A percentile compares a stretch with the other conserved stretches of the same genome.
Evolutionary conservation across 768 basidiomycete species (phyloP).

Genomic region (Mycena kentingensis): DNA sequence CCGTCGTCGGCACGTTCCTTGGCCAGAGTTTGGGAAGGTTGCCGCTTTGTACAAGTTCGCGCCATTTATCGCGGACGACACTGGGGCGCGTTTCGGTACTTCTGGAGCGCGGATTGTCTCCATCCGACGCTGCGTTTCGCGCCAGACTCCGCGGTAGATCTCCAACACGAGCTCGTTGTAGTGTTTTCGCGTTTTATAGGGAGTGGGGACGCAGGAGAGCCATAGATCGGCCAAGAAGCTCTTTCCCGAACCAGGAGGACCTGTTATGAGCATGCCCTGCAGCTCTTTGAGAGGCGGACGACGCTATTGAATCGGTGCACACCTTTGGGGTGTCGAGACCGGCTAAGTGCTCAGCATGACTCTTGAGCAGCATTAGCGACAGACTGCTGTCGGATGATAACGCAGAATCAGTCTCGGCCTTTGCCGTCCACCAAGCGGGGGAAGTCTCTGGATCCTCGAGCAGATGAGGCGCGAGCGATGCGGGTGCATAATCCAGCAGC

Average conservation of each 20-base stretch:
- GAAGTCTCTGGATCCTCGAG: conserved; percentile 27
- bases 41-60: conserved; percentile 34
- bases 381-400: conserved; percentile 1
- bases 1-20: conserved; percentile 22
- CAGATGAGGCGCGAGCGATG: conserved; percentile 36
- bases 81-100: conserved; percentile 26
- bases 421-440: conserved; percentile 38
- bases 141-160: conserved; percentile 56
- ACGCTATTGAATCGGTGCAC: background rate
- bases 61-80: conserved; percentile 32
- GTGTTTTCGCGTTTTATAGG: conserved; percentile 56
- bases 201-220: conserved; percentile 53
- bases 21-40: conserved; percentile 33
- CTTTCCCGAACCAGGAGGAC: conserved; percentile 56
- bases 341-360: conserved; percentile 54
- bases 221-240: conserved; percentile 59
- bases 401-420: conserved; percentile 28
- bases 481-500: conserved; percentile 52
- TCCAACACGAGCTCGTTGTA: conserved; percentile 59
- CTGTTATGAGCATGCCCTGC: conserved; percentile 54
- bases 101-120: background rate
- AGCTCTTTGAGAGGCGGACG: background rate
- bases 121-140: conserved; percentile 48
- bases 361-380: conserved; percentile 44
- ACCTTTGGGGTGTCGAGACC: conserved; percentile 54